Evolutionary conservation across 176 grass and related monocot genomes (phyloP), one percentile per base, ranked within the genome.

Genomic region (Dendrocalamus sinicus): DNA sequence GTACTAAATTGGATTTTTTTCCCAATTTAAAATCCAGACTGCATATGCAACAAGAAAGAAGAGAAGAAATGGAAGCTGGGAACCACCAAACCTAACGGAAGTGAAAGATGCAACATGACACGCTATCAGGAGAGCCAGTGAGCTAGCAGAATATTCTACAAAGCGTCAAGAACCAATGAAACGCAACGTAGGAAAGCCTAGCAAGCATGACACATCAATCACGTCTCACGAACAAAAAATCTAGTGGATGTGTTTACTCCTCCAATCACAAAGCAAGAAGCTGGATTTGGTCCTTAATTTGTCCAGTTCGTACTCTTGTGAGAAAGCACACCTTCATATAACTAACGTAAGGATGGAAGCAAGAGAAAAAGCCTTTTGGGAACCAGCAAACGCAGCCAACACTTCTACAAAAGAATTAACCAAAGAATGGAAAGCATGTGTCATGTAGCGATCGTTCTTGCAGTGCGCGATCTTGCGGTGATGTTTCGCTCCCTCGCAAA

Each of bases 101-200:
- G 81, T 84, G 70, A 81, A 84, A 76, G 62, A 84, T 70, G 85
- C 35, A 84, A 81, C 85, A 81, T 71, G 76, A 45, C 43, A 87
- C 69, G 35, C 37, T 73, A 57, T 57, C 50, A 72, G 73, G 57
- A 63, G 44, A 78, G 57, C 52, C 4, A 41, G 52, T 8, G 68
- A 77, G 80, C 10, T 12, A 47, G 45, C 60, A 52, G 79, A 71
- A 78, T 83, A 88, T 82, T 82, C 72, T 50, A 59, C 72, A 60
- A 80, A 67, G 28, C 67, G 73, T 40, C 79, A 83, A 77, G 54
- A 82, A 50, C 78, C 79, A 77, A 55, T 35, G 26, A 82, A 86
- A 83, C 78, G 78, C 66, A 8, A 54, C 47, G 69, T 71, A 63
- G 24, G 26, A 79, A 73, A 82, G 55, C 53, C 57, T 52, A 47